Evolutionary conservation across 148 eudicot genomes (phyloP).

Genomic region (Rhododendron williamsianum): DNA sequence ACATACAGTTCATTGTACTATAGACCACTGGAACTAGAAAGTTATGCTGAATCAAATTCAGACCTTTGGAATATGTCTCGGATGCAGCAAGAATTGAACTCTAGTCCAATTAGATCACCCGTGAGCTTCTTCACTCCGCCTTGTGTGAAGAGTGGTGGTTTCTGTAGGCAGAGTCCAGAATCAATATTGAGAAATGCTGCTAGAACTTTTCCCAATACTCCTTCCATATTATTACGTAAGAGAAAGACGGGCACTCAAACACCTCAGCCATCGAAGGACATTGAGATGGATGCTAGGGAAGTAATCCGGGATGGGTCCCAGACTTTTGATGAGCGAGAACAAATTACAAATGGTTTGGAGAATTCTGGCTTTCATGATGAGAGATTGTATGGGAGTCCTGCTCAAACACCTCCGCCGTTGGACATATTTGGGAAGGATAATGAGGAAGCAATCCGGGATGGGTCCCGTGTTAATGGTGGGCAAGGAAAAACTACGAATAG

Average conservation of each 20-base stretch:
- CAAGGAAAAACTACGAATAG: conserved; percentile 10
- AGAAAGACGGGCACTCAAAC: conserved; percentile 43
- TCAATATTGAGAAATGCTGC: conserved; percentile 81
- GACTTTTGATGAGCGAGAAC: conserved; percentile 19
- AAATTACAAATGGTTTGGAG: conserved; percentile 20
- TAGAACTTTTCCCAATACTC: conserved; percentile 68
- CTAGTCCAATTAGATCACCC: conserved; percentile 34
- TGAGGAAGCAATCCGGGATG: conserved; percentile 31
- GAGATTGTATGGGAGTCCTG: conserved; percentile 29
- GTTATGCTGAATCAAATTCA: conserved; percentile 32
- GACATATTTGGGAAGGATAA: conserved; percentile 23
- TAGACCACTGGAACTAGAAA: conserved; percentile 48
- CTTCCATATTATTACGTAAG: conserved; percentile 78
- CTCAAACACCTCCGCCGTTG: conserved; percentile 24
- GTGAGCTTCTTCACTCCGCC: conserved; percentile 66
- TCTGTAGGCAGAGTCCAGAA: conserved; percentile 52
- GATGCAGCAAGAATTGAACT: conserved; percentile 27
- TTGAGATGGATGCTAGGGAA: conserved; percentile 27
- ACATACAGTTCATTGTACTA: conserved; percentile 51
- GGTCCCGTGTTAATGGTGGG: conserved; percentile 18
- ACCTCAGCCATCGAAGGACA: conserved; percentile 26
- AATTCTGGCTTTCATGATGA: conserved; percentile 27
- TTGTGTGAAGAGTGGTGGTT: conserved; percentile 44
- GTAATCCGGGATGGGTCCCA: conserved; percentile 22
- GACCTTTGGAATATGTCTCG: conserved; percentile 21